Evolutionary conservation across 2,329 filamentous ascomycete species (phyloP).

Genomic region (Lojkania enalia): DNA sequence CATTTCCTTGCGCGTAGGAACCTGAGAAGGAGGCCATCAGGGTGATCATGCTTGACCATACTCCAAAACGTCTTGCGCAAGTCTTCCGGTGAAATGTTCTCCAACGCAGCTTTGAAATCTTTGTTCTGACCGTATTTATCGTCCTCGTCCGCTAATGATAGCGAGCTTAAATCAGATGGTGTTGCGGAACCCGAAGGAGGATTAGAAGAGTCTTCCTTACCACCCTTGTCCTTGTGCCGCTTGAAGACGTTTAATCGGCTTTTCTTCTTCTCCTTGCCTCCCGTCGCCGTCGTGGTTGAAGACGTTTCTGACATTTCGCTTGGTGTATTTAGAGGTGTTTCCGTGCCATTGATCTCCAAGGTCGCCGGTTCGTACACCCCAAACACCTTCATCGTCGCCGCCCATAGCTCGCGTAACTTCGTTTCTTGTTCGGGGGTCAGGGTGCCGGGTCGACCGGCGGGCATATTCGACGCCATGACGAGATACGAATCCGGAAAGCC

Average conservation of each 20-base stretch:
- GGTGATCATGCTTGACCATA: constrained; percentile 95
- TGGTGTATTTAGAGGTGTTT: constrained; percentile 10
- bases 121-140: constrained; percentile 94
- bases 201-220: constrained; percentile 27
- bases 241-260: constrained; percentile 72
- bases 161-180: constrained; percentile 32
- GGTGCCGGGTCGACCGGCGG: constrained; percentile 78
- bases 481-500: constrained; percentile 35
- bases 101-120: constrained; percentile 80
- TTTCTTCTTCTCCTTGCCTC: constrained; percentile 67
- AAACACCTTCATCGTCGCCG: constrained; percentile 73
- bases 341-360: constrained; percentile 35
- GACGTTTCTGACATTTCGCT: too few relatives aligned
- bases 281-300: constrained; percentile 16
- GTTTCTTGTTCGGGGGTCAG: constrained; percentile 86
- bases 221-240: constrained; percentile 56
- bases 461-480: constrained; percentile 48
- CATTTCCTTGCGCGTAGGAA: constrained; percentile 63
- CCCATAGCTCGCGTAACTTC: constrained; percentile 88
- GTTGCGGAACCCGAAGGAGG: constrained; percentile 27
- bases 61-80: constrained; percentile 83
- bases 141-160: constrained; percentile 54
- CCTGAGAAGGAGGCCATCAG: constrained; percentile 69
- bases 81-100: constrained; percentile 74
- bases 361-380: constrained; percentile 56